phyloP scores from a whole-genome alignment of 1,139 yeast species.

The Lodderomyces oxycetoniae region DNA sequence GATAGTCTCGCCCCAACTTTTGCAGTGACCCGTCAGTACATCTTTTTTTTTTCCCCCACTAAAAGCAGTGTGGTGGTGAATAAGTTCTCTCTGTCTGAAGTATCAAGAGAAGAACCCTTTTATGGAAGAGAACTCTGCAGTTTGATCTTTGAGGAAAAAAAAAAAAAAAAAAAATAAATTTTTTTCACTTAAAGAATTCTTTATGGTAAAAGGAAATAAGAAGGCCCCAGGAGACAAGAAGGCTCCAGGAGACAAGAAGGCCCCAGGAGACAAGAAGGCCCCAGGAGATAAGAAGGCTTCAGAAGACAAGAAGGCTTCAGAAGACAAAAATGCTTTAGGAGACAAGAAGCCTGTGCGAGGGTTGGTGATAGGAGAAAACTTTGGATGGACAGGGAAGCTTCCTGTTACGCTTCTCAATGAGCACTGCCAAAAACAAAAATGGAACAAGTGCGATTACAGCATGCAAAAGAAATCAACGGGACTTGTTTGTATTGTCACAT shows the following conservation, averaged over 20 bases:
- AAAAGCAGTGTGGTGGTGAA: too few species aligned
- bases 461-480: conserved; percentile 54
- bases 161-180: too few species aligned
- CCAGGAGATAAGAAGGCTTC: conserved; percentile 6
- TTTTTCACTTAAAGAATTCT: neutral
- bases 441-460: conserved; percentile 82
- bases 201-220: neutral
- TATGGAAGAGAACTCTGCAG: too few species aligned
- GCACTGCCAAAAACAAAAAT: conserved; percentile 80
- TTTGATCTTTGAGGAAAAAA: too few species aligned
- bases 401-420: conserved; percentile 87
- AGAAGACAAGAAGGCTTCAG: conserved; percentile 6
- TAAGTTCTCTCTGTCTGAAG: too few species aligned
- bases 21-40: too few species aligned
- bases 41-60: too few species aligned
- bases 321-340: too few species aligned
- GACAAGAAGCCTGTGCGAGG: conserved; percentile 39
- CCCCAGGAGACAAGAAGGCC: conserved; percentile 9
- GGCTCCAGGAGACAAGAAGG: conserved; percentile 10
- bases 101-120: too few species aligned
- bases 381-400: conserved; percentile 88
- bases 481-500: conserved; percentile 52
- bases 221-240: neutral
- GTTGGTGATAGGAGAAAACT: conserved; percentile 42
- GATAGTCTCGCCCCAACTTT: too few species aligned